phyloP scores from a whole-genome alignment of 2,329 filamentous ascomycete species.

The Calonectria crousiana region DNA sequence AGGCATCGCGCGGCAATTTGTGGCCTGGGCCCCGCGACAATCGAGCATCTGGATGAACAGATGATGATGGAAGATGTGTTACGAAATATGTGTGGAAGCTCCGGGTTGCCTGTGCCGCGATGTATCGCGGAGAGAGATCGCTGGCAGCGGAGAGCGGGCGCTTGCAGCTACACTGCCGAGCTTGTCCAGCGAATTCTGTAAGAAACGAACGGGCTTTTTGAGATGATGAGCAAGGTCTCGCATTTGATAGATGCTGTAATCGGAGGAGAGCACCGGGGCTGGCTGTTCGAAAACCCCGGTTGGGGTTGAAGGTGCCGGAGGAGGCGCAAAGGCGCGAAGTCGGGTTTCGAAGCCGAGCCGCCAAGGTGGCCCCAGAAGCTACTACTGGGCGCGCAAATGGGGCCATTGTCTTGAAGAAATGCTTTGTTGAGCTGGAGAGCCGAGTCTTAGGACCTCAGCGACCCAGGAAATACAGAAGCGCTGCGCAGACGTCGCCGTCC shows the following conservation, averaged over 20 bases:
- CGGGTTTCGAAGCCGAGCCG: constrained; percentile 35
- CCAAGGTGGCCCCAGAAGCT: constrained; percentile 28
- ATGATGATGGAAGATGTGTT: constrained; percentile 93
- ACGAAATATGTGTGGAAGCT: constrained; percentile 97
- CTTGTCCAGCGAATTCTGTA: constrained; percentile 23
- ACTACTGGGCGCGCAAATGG: constrained; percentile 34
- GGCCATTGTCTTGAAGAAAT: constrained; percentile 37
- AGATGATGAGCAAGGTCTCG: background rate
- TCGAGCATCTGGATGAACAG: constrained; percentile 87
- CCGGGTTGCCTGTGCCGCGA: constrained; percentile 51
- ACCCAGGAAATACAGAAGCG: constrained; percentile 39
- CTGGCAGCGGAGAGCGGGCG: constrained; percentile 16
- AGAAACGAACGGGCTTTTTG: constrained; percentile 16
- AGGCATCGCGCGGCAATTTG: constrained; percentile 87
- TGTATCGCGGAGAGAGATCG: constrained; percentile 18
- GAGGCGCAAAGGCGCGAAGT: constrained; percentile 25
- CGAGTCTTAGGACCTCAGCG: constrained; percentile 38
- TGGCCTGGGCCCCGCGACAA: constrained; percentile 76
- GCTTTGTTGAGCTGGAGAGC: constrained; percentile 14
- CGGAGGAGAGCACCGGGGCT: constrained; percentile 15
- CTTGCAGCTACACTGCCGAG: constrained; percentile 27
- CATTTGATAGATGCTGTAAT: background rate
- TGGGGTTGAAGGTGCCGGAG: constrained; percentile 18
- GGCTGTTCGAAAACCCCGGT: background rate
- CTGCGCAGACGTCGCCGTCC: constrained; percentile 38